phyloP scores from a whole-genome alignment of 1,284 basidiomycete species.

The Cerioporus squamosus region DNA sequence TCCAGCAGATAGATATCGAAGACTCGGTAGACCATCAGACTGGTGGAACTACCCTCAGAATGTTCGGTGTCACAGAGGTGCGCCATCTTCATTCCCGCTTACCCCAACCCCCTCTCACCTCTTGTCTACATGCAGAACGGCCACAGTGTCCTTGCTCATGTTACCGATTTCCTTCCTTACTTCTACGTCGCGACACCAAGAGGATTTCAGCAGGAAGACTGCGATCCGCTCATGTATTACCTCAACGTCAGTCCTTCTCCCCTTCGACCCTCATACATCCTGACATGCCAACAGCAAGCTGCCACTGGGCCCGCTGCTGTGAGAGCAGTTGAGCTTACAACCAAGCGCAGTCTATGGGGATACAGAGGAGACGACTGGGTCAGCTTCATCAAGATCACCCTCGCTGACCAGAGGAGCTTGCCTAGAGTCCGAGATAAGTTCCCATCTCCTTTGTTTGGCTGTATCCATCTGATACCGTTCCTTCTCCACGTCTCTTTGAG shows the following conservation, averaged over 20 bases:
- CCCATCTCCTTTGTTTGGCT: not conserved
- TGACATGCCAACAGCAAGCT: conserved; percentile 30
- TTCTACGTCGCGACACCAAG: conserved; percentile 89
- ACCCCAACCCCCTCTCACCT: not conserved
- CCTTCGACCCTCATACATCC: not conserved
- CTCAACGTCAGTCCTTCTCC: conserved; percentile 68
- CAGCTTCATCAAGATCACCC: conserved; percentile 84
- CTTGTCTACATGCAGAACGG: conserved; percentile 59
- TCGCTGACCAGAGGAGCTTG: conserved; percentile 72
- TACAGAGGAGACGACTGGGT: conserved; percentile 82
- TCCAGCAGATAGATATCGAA: conserved; percentile 95
- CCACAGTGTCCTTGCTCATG: conserved; percentile 84
- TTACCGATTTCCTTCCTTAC: conserved; percentile 87
- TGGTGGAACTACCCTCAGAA: conserved; percentile 61
- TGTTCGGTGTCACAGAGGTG: conserved; percentile 91
- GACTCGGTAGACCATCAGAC: conserved; percentile 59
- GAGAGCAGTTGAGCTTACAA: conserved; percentile 61
- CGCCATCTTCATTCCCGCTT: conserved; percentile 15
- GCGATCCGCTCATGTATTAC: conserved; percentile 65
- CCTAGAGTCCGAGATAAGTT: conserved; percentile 92
- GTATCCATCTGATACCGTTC: conserved; percentile 16
- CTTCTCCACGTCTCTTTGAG: conserved; percentile 79
- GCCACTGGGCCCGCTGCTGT: conserved; percentile 45
- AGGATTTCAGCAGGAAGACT: conserved; percentile 76
- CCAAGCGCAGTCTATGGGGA: conserved; percentile 82